Evolutionary conservation across 192 early-diverging fungal species (phyloP).

Genomic region (Entomortierella parvispora): DNA sequence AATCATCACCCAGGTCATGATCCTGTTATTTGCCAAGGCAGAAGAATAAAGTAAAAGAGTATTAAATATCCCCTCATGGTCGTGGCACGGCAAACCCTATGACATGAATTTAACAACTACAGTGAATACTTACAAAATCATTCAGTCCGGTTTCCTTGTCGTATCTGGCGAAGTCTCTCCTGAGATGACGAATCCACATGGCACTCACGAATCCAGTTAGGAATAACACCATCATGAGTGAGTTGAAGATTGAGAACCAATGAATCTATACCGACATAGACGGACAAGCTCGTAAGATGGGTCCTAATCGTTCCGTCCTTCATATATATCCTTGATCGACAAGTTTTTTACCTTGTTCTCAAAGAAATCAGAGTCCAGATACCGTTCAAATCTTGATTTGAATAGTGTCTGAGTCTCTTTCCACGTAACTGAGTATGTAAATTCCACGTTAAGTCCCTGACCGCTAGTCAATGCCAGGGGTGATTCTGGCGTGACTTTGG

Average conservation of each 20-base stretch:
- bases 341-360: constrained; percentile 73
- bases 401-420: constrained; percentile 60
- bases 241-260: constrained; percentile 87
- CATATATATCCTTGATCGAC: background rate
- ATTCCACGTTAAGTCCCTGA: constrained; percentile 56
- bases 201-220: constrained; percentile 79
- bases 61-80: background rate
- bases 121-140: constrained; percentile 65
- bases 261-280: constrained; percentile 64
- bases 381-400: constrained; percentile 69
- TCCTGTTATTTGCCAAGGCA: constrained; percentile 44
- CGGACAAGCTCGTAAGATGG: background rate
- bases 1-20: constrained; percentile 82
- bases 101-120: background rate
- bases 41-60: background rate
- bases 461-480: constrained; percentile 45
- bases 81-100: background rate
- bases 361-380: constrained; percentile 79
- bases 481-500: constrained; percentile 51
- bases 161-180: constrained; percentile 81
- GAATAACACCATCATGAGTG: constrained; percentile 85
- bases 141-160: constrained; percentile 72
- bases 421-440: constrained; percentile 83
- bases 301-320: background rate
- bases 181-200: constrained; percentile 77